phyloP scores from a whole-genome alignment of 2,329 filamentous ascomycete species.

The Colletotrichum viniferum region DNA sequence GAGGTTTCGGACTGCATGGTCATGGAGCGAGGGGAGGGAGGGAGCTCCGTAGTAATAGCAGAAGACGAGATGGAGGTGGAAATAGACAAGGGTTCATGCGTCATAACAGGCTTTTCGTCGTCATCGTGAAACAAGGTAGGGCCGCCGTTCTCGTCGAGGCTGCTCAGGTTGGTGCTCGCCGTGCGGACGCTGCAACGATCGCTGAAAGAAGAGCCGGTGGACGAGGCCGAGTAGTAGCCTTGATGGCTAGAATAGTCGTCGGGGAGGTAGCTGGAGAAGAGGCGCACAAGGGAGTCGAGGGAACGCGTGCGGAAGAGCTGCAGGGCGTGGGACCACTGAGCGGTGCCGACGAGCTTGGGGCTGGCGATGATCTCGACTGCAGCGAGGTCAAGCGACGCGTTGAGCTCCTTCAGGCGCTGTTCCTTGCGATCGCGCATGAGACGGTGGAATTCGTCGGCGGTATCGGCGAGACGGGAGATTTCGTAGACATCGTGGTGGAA shows the following conservation, averaged over 20 bases:
- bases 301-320: conserved; percentile 65
- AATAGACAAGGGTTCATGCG: conserved; percentile 48
- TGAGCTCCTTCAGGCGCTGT: conserved; percentile 58
- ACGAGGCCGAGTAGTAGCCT: conserved; percentile 31
- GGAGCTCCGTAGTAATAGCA: conserved; percentile 34
- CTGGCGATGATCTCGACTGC: conserved; percentile 67
- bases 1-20: conserved; percentile 51
- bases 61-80: conserved; percentile 28
- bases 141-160: conserved; percentile 36
- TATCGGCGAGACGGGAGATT: conserved; percentile 55
- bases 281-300: conserved; percentile 64
- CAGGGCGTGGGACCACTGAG: conserved; percentile 63
- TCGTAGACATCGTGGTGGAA: conserved; percentile 67
- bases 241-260: conserved; percentile 50
- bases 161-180: conserved; percentile 42
- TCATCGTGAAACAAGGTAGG: conserved; percentile 47
- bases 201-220: conserved; percentile 40
- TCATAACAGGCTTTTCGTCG: conserved; percentile 42
- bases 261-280: conserved; percentile 64
- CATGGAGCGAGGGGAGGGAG: conserved; percentile 55
- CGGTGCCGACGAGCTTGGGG: conserved; percentile 60
- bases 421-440: conserved; percentile 58
- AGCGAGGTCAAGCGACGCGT: conserved; percentile 59
- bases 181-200: conserved; percentile 42
- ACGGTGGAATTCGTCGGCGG: conserved; percentile 58